These are phyloP conservation scores for Dendrobium catenatum DNA, from an alignment of 106 monocot species.

Conservation along the genomic window DNA sequence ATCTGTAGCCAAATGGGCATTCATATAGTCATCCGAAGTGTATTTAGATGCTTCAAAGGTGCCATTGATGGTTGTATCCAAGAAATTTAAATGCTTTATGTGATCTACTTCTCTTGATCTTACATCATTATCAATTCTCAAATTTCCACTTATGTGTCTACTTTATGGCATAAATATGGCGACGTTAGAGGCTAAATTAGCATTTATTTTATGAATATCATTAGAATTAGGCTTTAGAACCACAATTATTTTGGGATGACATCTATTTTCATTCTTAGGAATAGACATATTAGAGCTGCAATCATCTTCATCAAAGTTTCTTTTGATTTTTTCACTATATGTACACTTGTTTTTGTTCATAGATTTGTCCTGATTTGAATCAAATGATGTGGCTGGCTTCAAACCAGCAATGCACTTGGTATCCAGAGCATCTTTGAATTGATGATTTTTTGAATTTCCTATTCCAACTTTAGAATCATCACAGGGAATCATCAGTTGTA, in stretches of 20 bases:
- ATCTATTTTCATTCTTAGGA: conserved; percentile 26
- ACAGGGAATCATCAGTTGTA: too few species aligned
- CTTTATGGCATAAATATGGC: conserved; percentile 7
- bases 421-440: too few species aligned
- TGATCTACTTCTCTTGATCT: conserved; percentile 29
- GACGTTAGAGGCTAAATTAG: conserved; percentile 1
- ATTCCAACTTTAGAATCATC: too few species aligned
- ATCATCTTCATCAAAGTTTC: background rate
- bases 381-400: background rate
- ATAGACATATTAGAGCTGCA: conserved; percentile 10
- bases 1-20: too few species aligned
- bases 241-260: conserved; percentile 84
- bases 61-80: too few species aligned
- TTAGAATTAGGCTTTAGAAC: conserved; percentile 67
- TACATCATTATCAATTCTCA: conserved; percentile 11
- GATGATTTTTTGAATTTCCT: too few species aligned
- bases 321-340: background rate
- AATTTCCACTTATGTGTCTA: conserved; percentile 2
- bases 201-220: conserved; percentile 19
- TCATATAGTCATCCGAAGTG: too few species aligned
- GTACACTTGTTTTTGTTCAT: conserved; percentile 5
- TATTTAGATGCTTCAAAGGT: too few species aligned
- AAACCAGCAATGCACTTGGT: too few species aligned
- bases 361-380: background rate
- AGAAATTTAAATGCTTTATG: too few species aligned